A percentile compares a stretch with the other conserved stretches of the same genome.
Evolutionary conservation across 495 filamentous ascomycete species (phyloP).

Genomic region (Friedmanniomyces endolithicus): DNA sequence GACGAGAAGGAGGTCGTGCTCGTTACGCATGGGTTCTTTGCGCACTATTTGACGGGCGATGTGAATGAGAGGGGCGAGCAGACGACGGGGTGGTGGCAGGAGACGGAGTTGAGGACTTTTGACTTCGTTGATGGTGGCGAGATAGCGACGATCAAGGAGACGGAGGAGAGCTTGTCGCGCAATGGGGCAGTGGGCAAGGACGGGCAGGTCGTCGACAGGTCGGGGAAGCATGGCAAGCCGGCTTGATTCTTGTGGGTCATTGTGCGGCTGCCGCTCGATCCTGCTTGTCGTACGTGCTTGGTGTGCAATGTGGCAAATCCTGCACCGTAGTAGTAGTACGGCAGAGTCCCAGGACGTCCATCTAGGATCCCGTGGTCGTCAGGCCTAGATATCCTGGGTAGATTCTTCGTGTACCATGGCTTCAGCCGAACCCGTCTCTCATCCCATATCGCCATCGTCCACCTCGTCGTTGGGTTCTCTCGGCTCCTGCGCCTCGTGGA

Average conservation of each 20-base stretch:
- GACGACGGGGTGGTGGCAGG: slow-evolving; percentile 16
- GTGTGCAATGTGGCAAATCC: too few relatives aligned
- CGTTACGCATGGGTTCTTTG: slow-evolving; percentile 16
- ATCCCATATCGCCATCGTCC: slow-evolving; percentile 30
- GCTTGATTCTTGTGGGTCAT: not conserved
- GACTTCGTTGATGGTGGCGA: slow-evolving; percentile 1
- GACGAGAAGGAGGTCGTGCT: slow-evolving; percentile 16
- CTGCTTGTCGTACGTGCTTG: too few relatives aligned
- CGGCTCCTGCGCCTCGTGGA: slow-evolving; percentile 90
- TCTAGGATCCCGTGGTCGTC: not conserved
- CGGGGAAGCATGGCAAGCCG: not conserved
- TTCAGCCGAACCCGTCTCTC: not conserved
- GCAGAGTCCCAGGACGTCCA: too few relatives aligned
- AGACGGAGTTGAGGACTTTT: slow-evolving; percentile 11
- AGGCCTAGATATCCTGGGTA: not conserved
- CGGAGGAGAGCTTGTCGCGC: slow-evolving; percentile 1
- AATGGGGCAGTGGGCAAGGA: not conserved
- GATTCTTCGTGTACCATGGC: not conserved
- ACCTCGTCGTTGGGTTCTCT: slow-evolving; percentile 70
- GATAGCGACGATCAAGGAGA: slow-evolving; percentile 8
- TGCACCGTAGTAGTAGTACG: too few relatives aligned
- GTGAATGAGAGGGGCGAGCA: slow-evolving; percentile 11
- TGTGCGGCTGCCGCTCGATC: too few relatives aligned
- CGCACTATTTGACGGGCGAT: slow-evolving; percentile 13
- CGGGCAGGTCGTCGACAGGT: not conserved